Percentiles rank a stretch among this genome's conserved stretches.
These are phyloP conservation scores for Gossypium turneri DNA, from an alignment of 345 rosid species.

Conservation along the genomic window DNA sequence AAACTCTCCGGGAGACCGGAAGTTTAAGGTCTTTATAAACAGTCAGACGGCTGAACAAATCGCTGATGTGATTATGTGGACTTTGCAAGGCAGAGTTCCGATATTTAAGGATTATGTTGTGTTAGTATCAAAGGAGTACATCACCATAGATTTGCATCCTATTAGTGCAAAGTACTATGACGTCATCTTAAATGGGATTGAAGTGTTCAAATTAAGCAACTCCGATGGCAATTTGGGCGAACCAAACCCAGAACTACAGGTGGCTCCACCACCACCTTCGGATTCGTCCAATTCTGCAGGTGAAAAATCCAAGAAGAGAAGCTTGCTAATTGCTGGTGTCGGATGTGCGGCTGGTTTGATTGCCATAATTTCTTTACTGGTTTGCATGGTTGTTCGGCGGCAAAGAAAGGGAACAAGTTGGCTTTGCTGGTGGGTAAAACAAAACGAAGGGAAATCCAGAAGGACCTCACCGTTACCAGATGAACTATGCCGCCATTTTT, in stretches of 20 bases:
- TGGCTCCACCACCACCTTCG: neutral
- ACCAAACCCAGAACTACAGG: slow-evolving; percentile 25
- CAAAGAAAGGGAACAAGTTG: neutral
- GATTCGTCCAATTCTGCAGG: neutral
- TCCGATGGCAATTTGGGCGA: slow-evolving; percentile 33
- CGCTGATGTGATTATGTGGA: slow-evolving; percentile 32
- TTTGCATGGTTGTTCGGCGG: neutral
- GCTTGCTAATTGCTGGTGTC: neutral
- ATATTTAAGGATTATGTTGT: slow-evolving; percentile 37
- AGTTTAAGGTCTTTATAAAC: slow-evolving; percentile 40
- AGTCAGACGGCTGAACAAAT: slow-evolving; percentile 30
- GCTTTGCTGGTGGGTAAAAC: neutral
- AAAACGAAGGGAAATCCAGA: neutral
- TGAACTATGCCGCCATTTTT: neutral
- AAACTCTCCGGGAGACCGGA: slow-evolving; percentile 25
- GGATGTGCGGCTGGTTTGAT: neutral
- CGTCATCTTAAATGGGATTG: slow-evolving; percentile 43
- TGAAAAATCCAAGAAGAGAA: neutral
- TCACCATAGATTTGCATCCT: neutral
- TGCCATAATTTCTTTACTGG: neutral
- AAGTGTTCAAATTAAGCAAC: slow-evolving; percentile 48
- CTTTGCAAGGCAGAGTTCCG: neutral
- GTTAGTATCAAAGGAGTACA: slow-evolving; percentile 27
- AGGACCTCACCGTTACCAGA: neutral
- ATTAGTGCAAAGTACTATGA: slow-evolving; percentile 32